Conservation (phyloP, 805 yeast species). For the Candida khao-thaluensis region DNA sequence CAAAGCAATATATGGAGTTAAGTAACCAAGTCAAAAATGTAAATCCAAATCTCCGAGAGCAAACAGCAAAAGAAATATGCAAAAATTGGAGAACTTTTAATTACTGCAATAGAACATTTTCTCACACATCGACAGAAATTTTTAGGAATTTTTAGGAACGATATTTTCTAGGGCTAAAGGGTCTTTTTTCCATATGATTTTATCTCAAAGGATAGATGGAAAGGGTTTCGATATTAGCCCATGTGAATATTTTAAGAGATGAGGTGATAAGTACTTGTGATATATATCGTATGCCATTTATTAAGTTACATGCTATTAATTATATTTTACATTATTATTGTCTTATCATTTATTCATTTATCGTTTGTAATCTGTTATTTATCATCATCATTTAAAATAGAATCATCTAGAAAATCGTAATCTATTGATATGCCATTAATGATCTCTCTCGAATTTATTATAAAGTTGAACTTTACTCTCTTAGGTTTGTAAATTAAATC, state of each 20-base stretch:
- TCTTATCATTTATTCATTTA: background rate
- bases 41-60: background rate
- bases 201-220: too few relatives aligned
- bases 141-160: background rate
- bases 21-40: too few relatives aligned
- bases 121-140: background rate
- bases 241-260: slow-evolving; percentile 1
- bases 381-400: slow-evolving; percentile 5
- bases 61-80: slow-evolving; percentile 1
- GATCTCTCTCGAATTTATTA: slow-evolving; percentile 45
- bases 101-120: slow-evolving; percentile 6
- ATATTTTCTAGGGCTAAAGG: background rate
- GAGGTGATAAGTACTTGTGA: too few relatives aligned
- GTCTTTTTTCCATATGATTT: background rate
- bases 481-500: slow-evolving; percentile 10
- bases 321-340: background rate
- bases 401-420: slow-evolving; percentile 41
- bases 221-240: background rate
- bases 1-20: background rate
- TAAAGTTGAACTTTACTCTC: slow-evolving; percentile 42
- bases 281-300: slow-evolving; percentile 3
- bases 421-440: slow-evolving; percentile 44
- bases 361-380: background rate
- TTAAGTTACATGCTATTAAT: slow-evolving; percentile 3
- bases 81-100: slow-evolving; percentile 5